Evolutionary conservation across 1,284 basidiomycete genomes (phyloP).

Genomic region (Pseudozyma hubeiensis): DNA sequence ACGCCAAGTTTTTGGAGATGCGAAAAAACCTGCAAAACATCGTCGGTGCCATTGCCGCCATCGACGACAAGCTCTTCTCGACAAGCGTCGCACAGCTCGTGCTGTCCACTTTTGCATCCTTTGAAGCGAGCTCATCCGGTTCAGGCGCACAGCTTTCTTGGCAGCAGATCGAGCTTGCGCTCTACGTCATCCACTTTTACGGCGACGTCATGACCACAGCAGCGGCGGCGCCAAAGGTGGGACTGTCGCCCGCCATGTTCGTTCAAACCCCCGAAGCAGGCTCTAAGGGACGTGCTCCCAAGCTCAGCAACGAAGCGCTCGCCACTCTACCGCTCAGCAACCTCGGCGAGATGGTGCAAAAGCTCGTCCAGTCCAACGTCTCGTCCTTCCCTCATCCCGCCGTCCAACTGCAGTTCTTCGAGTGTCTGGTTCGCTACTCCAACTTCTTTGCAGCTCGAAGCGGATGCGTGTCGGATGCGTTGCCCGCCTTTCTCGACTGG

Average conservation of each 20-base stretch:
- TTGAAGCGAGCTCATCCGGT: slow-evolving; percentile 72
- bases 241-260: slow-evolving; percentile 61
- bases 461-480: slow-evolving; percentile 77
- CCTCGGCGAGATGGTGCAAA: slow-evolving; percentile 88
- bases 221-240: slow-evolving; percentile 60
- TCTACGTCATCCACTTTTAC: slow-evolving; percentile 91
- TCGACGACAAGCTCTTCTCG: slow-evolving; percentile 84
- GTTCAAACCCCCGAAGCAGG: slow-evolving; percentile 58
- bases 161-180: slow-evolving; percentile 92
- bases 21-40: slow-evolving; percentile 86
- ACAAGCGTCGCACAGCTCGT: slow-evolving; percentile 79
- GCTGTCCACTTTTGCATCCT: slow-evolving; percentile 78
- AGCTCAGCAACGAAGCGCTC: slow-evolving; percentile 51
- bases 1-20: slow-evolving; percentile 83
- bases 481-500: slow-evolving; percentile 88
- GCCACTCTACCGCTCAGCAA: slow-evolving; percentile 79
- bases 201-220: slow-evolving; percentile 75
- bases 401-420: slow-evolving; percentile 93
- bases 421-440: slow-evolving; percentile 88
- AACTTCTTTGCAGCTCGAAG: slow-evolving; percentile 91
- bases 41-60: slow-evolving; percentile 81
- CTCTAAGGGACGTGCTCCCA: slow-evolving; percentile 56
- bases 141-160: slow-evolving; percentile 76
- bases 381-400: slow-evolving; percentile 85
- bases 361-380: slow-evolving; percentile 85